Base-by-base conservation (phyloP, 169 alveolate species). In the Eimeria falciformis region DNA sequence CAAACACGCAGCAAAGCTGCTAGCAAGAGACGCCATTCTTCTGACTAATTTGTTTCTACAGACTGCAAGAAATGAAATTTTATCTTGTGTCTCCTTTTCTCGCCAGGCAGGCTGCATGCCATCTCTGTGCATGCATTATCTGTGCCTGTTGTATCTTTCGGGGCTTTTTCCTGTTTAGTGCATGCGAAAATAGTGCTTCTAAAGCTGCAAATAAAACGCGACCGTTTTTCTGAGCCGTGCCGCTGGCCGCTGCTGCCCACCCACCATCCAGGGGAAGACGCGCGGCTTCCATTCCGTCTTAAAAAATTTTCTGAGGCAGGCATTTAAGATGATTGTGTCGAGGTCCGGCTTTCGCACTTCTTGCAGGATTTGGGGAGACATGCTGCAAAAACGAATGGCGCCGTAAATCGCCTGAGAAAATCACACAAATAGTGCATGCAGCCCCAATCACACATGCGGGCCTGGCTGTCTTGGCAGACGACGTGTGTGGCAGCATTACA, bases 201-300 rank as follows among this genome's bases (percentile, higher is more conserved):
- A n/a, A n/a, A 6, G 25, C 9, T 7, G 73, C 73, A 62, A 7
- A 50, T 18, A 29, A 62, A 29, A 5, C 12, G 73, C 12, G 7
- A 62, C 11, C 37, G 73, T 62, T n/a, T 62, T 5, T 62, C 6
- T 9, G 12, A n/a, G 7, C 14, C 73, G n/a, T 11, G 73, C 7
- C 25, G 33, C 55, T 9, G 47, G 62, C 55, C 12, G 56, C 29
- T n/a, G n/a, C n/a, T n/a, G n/a, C n/a, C n/a, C n/a, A n/a, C 81
- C 23, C 27, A 89, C 93, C 68, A 5, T 55, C 93, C 93, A 89
- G 18, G 93, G 93, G 25, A 89, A 77, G 46, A 78, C 93, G 0
- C 93, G 47, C 2, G 90, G 73, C 33, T 55, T 50, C 77, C 56
- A 18, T 62, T 89, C 93, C 11, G 3, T 33, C 3, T n/a, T 37